These are phyloP conservation scores for Penicillium desertorum DNA, from an alignment of 495 filamentous ascomycete species.

Conservation along the genomic window DNA sequence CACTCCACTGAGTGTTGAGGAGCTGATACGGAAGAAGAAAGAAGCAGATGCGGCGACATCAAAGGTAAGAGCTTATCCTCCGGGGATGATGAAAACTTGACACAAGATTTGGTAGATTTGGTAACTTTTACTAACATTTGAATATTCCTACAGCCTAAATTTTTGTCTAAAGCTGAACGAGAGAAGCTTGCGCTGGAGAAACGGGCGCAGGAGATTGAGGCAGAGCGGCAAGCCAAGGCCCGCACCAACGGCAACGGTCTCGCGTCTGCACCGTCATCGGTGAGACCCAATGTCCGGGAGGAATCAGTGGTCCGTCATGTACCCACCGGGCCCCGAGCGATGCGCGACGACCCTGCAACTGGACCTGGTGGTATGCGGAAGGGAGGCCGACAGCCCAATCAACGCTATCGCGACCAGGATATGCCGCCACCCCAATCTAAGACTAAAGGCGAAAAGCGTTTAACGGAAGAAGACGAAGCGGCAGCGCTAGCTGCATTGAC, in stretches of 20 bases:
- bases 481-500: conserved; percentile 70
- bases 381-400: conserved; percentile 40
- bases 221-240: conserved; percentile 47
- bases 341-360: conserved; percentile 60
- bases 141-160: conserved; percentile 68
- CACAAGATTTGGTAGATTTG: not conserved
- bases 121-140: conserved; percentile 16
- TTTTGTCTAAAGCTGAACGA: conserved; percentile 84
- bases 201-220: conserved; percentile 78
- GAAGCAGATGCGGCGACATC: conserved; percentile 75
- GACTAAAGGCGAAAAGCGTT: conserved; percentile 54
- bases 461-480: conserved; percentile 60
- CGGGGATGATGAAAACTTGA: not conserved
- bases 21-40: conserved; percentile 73
- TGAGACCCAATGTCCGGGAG: conserved; percentile 11
- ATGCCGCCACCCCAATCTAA: conserved; percentile 53
- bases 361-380: conserved; percentile 55
- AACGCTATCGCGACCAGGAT: conserved; percentile 54
- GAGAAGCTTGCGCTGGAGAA: conserved; percentile 86
- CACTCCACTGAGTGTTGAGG: conserved; percentile 70
- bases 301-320: conserved; percentile 30
- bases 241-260: conserved; percentile 36
- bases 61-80: conserved; percentile 53
- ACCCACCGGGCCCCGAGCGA: conserved; percentile 78
- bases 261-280: conserved; percentile 5